Base-by-base conservation (phyloP, 2,329 filamentous ascomycete species). In the Fusarium xylarioides region DNA sequence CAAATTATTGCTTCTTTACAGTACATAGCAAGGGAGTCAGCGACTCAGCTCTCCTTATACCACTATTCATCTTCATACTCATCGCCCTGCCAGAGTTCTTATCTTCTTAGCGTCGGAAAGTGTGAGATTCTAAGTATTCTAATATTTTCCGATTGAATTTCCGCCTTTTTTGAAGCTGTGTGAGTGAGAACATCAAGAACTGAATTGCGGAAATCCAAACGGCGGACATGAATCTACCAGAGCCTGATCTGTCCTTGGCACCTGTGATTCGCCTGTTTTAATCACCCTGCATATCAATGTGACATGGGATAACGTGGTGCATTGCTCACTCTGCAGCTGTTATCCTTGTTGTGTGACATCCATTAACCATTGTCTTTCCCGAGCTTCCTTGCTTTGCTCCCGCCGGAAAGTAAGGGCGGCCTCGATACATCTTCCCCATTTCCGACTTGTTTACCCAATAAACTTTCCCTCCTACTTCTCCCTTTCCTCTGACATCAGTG, bases 361-460 rank as follows among this genome's bases (percentile, higher is more conserved):
- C 49, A 10, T 50, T 19, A 11, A 15, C 3, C 18, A 52, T 23
- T 34, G 49, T 50, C 28, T 49, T 49, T 30, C 28, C 19, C 14
- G 6, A 28, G 11, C 11, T n/a, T 26, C 26, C 26, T 26, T 26
- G 26, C 4, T 26, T 19, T 44, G 4, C 37, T 44, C 7, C 23
- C 42, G 1, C 4, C 4, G 42, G 11, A 4, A 44, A 28, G 8
- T 9, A 28, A 47, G 19, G 28, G 28, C 2, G 28, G 47, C 30
- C 30, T 34, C 47, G 18, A 32, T 19, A 11, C 1, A 7, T 18
- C 3, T 49, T 2, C 5, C 0, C 7, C 21, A 7, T 23, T 19
- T 5, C 49, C 18, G 23, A 26, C 3, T 4, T 6, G 1, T 3
- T 32, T 23, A 0, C 1, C 52, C 26, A 28, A 54, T 30, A 2